Base-by-base conservation (phyloP, 208 protist genomes). In the Polymyxa betae region DNA sequence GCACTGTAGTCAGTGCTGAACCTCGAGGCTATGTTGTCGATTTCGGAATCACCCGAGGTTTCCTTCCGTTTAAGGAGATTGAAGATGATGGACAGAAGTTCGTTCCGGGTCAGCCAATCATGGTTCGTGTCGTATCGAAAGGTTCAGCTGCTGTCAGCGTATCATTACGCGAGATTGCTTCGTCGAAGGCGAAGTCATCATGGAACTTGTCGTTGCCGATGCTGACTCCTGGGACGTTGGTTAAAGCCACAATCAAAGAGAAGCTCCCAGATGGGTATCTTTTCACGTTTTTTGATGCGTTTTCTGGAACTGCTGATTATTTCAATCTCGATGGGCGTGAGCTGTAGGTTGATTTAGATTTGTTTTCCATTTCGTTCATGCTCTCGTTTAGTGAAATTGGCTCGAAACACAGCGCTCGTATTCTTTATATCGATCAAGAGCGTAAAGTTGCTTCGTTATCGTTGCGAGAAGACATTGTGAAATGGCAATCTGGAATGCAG, bases 1-100 rank as follows among this genome's bases (percentile, higher is more conserved):
- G 35, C 40, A 38, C 72, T 5, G n/a, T 82, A 5, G 35, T 45
- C n/a, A 40, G 16, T n/a, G 72, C 35, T 43, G 72, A 82, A 35
- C 35, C 5, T 12, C 5, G 35, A 35, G 72, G 72, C 5, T 82
- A 82, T n/a, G 72, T 82, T n/a, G n/a, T 82, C 72, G 40, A 82
- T n/a, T n/a, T 82, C 40, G 72, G n/a, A 5, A 35, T 82, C 72
- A n/a, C n/a, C 72, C 5, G 35, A 35, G 5, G 16, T 5, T 82
- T 82, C 72, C 72, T 82, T 82, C 72, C 35, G 35, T 45, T 45
- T 35, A 82, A 5, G 72, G 72, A 82, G 12, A 43, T 35, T n/a
- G 40, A 5, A 5, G 54, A 32, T 29, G 54, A 66, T 16, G 20
- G 54, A 66, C 20, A 66, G 20, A 16, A 32, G n/a, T n/a, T n/a